Evolutionary conservation across 352 stramenopile genomes (phyloP).

Genomic region (Phytopythium helicoides): DNA sequence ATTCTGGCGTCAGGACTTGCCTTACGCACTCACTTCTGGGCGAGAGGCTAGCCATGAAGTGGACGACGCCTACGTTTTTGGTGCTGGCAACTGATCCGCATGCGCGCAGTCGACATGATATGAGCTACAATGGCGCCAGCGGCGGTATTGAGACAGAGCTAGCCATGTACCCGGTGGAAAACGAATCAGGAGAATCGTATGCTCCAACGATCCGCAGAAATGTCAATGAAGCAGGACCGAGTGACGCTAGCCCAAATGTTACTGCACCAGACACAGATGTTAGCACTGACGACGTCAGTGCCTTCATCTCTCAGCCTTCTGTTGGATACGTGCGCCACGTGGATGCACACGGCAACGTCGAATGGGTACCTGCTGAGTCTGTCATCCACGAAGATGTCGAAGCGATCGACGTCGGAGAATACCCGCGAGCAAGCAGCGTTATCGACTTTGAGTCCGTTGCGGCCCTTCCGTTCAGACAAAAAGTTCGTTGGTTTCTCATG

Average conservation of each 20-base stretch:
- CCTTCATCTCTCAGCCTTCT: slow-evolving; percentile 63
- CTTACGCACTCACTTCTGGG: slow-evolving; percentile 9
- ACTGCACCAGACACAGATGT: slow-evolving; percentile 6
- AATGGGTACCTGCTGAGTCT: slow-evolving; percentile 71
- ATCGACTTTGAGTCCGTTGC: slow-evolving; percentile 81
- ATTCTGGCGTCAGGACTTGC: slow-evolving; percentile 39
- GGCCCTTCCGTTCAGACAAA: slow-evolving; percentile 64
- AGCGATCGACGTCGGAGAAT: slow-evolving; percentile 71
- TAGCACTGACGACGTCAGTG: slow-evolving; percentile 3
- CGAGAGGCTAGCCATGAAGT: slow-evolving; percentile 6
- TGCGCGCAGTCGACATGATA: slow-evolving; percentile 1
- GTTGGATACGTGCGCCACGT: slow-evolving; percentile 77
- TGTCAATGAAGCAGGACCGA: slow-evolving; percentile 19
- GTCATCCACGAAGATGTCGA: slow-evolving; percentile 53
- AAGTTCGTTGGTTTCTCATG: slow-evolving; percentile 78
- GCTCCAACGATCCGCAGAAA: slow-evolving; percentile 57
- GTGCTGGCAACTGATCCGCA: slow-evolving; percentile 12
- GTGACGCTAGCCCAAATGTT: slow-evolving; percentile 5
- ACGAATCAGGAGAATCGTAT: slow-evolving; percentile 30
- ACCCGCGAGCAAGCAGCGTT: slow-evolving; percentile 58
- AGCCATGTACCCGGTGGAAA: slow-evolving; percentile 43
- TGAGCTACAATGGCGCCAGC: slow-evolving; percentile 4
- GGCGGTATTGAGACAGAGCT: slow-evolving; percentile 68
- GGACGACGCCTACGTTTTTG: slow-evolving; percentile 41
- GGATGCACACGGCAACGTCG: slow-evolving; percentile 59